Conservation (phyloP, 441 rosid species). For the Pelargonium australe region DNA sequence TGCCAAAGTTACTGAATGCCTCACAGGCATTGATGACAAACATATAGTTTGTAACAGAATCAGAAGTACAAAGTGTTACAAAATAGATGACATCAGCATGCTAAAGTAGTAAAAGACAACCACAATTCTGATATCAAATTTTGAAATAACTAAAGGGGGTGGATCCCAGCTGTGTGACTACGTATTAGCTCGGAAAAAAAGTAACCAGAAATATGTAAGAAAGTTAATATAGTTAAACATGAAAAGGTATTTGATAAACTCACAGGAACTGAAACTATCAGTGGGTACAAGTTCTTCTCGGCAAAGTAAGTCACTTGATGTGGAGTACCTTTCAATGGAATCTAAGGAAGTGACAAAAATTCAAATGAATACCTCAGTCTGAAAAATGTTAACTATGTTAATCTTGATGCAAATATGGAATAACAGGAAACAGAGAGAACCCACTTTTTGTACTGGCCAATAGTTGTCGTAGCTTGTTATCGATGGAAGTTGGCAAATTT, state of each 20-base stretch:
- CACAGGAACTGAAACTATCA: conserved; percentile 91
- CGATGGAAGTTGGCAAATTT: conserved; percentile 91
- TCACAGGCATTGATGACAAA: no score
- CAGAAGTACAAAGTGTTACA: no score
- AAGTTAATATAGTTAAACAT: conserved; percentile 15
- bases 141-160: background rate
- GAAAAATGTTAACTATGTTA: background rate
- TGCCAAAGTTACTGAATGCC: no score
- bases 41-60: no score
- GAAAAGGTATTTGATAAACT: conserved; percentile 28
- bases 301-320: conserved; percentile 96
- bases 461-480: conserved; percentile 80
- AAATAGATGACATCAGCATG: no score
- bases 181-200: background rate
- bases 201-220: conserved; percentile 1
- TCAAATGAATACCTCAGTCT: conserved; percentile 19
- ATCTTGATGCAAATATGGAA: background rate
- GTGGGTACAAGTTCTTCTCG: conserved; percentile 85
- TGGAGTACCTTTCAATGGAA: conserved; percentile 93
- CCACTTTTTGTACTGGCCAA: conserved; percentile 97
- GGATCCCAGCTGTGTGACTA: no score
- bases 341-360: conserved; percentile 39
- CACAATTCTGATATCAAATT: no score
- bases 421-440: conserved; percentile 3
- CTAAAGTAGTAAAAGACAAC: no score